These are phyloP conservation scores for Sonneratia caseolaris DNA, from an alignment of 345 rosid species.

Conservation along the genomic window DNA sequence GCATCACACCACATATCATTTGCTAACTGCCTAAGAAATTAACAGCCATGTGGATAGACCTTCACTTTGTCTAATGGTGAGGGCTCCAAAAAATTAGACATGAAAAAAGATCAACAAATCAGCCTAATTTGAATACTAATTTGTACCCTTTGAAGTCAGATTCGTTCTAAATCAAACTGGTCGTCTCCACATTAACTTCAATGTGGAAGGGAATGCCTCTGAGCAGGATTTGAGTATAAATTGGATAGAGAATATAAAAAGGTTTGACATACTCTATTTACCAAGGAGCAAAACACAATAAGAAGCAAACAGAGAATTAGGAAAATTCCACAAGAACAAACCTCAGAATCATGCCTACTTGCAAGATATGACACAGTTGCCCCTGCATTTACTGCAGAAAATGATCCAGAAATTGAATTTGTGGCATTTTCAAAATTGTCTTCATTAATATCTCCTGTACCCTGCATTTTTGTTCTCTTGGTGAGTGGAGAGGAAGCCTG, in stretches of 20 bases:
- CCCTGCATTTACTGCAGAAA: conserved; percentile 13
- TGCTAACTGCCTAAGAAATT: neutral
- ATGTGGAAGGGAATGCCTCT: neutral
- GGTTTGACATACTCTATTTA: neutral
- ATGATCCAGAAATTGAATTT: conserved; percentile 10
- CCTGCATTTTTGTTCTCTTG: conserved; percentile 4
- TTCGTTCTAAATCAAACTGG: neutral
- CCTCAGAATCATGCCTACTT: conserved; percentile 31
- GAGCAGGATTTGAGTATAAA: neutral
- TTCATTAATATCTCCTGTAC: neutral
- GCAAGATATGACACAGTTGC: conserved; percentile 8
- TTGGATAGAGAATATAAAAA: neutral
- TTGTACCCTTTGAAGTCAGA: neutral
- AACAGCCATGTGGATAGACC: neutral
- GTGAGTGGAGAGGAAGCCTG: neutral
- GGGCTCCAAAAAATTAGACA: too few relatives aligned
- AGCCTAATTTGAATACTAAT: neutral
- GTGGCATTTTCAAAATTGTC: conserved; percentile 10
- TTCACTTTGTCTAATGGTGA: too few relatives aligned
- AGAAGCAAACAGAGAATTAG: neutral
- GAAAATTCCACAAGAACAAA: conserved; percentile 8
- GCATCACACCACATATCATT: neutral
- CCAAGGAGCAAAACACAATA: neutral
- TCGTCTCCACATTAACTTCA: neutral
- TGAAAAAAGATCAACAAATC: too few relatives aligned